Base-by-base conservation (phyloP, 345 rosid genomes). In the Turnera subulata region DNA sequence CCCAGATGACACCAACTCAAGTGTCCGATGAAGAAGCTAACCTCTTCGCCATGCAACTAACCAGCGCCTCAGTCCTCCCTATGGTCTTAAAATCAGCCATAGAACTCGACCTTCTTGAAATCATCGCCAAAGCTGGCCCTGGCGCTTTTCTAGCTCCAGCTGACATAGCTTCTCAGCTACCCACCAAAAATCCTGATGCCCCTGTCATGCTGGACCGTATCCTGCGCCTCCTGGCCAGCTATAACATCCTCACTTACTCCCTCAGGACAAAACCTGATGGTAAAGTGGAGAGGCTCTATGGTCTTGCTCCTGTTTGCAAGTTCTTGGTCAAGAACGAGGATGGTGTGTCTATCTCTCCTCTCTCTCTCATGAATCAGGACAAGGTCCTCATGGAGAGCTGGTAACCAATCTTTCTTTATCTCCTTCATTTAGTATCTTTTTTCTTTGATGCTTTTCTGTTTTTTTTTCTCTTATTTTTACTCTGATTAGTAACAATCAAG, bases 301-400 rank as follows among this genome's bases (percentile, higher is more conserved):
- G 86, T 9, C 72, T 80, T 18, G 96, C 79, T 10, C 90, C 90
- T n/a, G 98, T 91, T 54, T 80, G 92, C 68, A 88, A 88, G 75
- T 91, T 62, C 76, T 65, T 91, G 73, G 76, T 76, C 40, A 86
- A 80, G 71, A 84, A 91, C 55, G 87, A 86, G 59, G 96, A 86
- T 61, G 96, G 93, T 38, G 95, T 82, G 14, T 73, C 96, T 0
- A 43, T 89, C n/a, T 74, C 85, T 38, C 66, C 94, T 54, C 83
- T 88, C 15, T 73, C 72, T 56, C 85, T 86, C 55, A 84, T 91
- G 95, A 86, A 82, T 67, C 98, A 91, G 69, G 98, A 88, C 52
- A 86, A 89, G 66, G 78, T 91, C 42, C 85, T 84, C 65, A 86
- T 91, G 98, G 96, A 91, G 65, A 88, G 95, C 80, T 91, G 96